Evolutionary conservation across 306 rosid genomes (phyloP), one percentile per base, ranked within the genome.

Genomic region (Alnus rubra): DNA sequence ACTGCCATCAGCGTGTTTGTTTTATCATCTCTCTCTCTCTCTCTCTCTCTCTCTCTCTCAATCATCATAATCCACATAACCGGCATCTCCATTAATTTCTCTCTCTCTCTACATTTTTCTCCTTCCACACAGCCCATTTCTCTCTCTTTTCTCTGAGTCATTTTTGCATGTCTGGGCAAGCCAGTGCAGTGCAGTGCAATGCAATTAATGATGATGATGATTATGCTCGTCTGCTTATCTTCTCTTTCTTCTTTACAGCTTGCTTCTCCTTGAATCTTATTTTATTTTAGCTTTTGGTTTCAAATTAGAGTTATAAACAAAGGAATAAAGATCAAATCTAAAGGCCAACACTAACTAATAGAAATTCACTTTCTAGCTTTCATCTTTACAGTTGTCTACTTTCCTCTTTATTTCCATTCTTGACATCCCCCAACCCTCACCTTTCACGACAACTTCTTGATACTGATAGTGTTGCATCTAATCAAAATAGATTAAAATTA

Each of bases 341-440:
- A 69, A 54, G 39, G 23, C 30, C 76, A 76, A 82, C 86, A 86
- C 88, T 79, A 73, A 82, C 86, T 86, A 84, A 30, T 76, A 79
- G 86, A 81, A 85, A 71, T 71, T 85, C 88, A 75, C 88, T 81
- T 85, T 82, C 85, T 82, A 76, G 52, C 79, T 83, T 64, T 68
- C 58, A 50, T 82, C 81, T 76, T 76, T 79, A 84, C 82, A 85
- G 84, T 80, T 85, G 88, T 82, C 84, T 79, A 56, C 74, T 79
- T 65, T 56, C 71, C 42, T 30, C 48, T 64, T 71, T 53, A 55
- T 77, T 33, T 50, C n/a, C 62, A 37, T 76, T 45, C 72, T 67
- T 67, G 42, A 67, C 72, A 67, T 67, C 51, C 50, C 72, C 4
- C 51, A 39, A 67, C 48, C 44, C 18, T 11, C 42, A 13, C 33